phyloP scores from a whole-genome alignment of 306 rosid genomes.

The Ziziphus jujuba region DNA sequence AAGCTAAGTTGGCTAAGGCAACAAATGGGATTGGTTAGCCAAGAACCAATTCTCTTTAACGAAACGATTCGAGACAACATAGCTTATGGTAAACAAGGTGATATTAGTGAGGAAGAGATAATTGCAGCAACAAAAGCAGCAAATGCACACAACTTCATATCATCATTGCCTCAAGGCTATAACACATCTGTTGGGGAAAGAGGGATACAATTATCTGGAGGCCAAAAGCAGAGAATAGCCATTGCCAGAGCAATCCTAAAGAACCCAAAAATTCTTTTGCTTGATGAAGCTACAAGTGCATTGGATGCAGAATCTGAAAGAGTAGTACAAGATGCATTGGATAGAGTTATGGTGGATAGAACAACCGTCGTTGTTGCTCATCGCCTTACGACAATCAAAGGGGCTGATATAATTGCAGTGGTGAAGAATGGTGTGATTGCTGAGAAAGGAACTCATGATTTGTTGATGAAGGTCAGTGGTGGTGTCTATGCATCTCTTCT shows the following conservation, averaged over 20 bases:
- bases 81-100: conserved; percentile 17
- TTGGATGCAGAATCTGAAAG: conserved; percentile 76
- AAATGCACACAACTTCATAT: conserved; percentile 25
- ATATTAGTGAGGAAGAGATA: conserved; percentile 18
- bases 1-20: conserved; percentile 26
- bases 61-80: conserved; percentile 26
- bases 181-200: not conserved
- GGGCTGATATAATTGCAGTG: conserved; percentile 65
- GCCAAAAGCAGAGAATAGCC: conserved; percentile 2
- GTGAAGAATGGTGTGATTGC: conserved; percentile 58
- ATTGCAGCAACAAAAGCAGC: conserved; percentile 22
- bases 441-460: conserved; percentile 35
- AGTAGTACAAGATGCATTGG: conserved; percentile 71
- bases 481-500: conserved; percentile 36
- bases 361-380: conserved; percentile 75
- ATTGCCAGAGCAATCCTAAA: conserved; percentile 6
- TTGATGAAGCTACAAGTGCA: conserved; percentile 81
- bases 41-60: conserved; percentile 25
- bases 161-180: conserved; percentile 12
- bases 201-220: not conserved
- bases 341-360: conserved; percentile 50
- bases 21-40: conserved; percentile 31
- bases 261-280: conserved; percentile 51
- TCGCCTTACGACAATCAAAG: conserved; percentile 56
- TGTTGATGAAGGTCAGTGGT: conserved; percentile 21